Base-by-base conservation (phyloP, 768 basidiomycete genomes). In the Mycena metata region DNA sequence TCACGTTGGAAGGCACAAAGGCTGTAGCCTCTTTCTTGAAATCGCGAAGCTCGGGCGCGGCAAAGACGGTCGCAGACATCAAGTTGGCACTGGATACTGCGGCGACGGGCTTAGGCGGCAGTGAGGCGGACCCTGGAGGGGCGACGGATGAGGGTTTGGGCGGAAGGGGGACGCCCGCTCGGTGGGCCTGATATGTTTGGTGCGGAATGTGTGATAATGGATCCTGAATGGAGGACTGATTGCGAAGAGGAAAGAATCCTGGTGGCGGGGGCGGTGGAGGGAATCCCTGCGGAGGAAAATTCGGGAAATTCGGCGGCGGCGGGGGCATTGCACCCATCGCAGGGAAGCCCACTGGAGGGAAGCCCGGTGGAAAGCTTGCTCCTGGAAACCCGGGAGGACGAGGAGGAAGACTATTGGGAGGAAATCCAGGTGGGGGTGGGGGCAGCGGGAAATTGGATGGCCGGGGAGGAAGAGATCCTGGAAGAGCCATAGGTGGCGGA, bases 21-120 rank as follows among this genome's bases (percentile, higher is more conserved):
- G 93, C 89, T 0, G 95, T 97, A 11, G 93, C 92, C 78, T 99
- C 98, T 79, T 95, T 96, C 82, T 96, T 95, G 68, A 99, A 84
- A 79, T 99, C 95, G 16, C 97, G 92, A 57, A 99, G 79, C 76
- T 95, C 86, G 5, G 98, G 95, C 50, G 84, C 95, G 3, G 96
- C 96, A 23, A 88, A 91, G 58, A 98, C 90, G 2, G 88, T 92
- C 2, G 94, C 95, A 9, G 87, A 81, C 2, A 83, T 83, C 17
- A 84, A 67, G 49, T 79, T 81, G 12, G 83, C 79, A 11, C 79
- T 66, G 3, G 71, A 55, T 17, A 78, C 70, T 15, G 74, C 76
- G 16, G 79, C 70, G 26, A 73, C 76, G 24, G 82, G 83, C 60
- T 82, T 81, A 2, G 77, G 75, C 17, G 79, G 79, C 17, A 82